phyloP scores from a whole-genome alignment of 202 grass and related monocot genomes.

The Elaeis oleifera region DNA sequence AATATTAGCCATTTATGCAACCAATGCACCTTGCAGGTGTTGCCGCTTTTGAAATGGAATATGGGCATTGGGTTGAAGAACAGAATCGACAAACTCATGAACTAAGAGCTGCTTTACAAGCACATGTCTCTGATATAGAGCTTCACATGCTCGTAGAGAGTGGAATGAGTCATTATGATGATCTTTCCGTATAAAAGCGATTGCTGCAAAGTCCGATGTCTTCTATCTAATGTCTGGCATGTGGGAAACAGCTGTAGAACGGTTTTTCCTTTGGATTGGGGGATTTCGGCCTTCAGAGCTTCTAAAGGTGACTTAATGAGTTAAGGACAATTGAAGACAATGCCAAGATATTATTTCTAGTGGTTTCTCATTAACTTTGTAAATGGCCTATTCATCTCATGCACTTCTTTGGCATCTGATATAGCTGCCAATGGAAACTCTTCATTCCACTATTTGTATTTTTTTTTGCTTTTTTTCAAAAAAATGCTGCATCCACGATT shows the following conservation, averaged over 20 bases:
- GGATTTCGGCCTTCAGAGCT: slow-evolving; percentile 95
- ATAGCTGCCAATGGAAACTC: too few relatives aligned
- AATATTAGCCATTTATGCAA: too few relatives aligned
- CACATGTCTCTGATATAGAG: slow-evolving; percentile 58
- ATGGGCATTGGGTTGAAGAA: slow-evolving; percentile 72
- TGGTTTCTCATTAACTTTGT: too few relatives aligned
- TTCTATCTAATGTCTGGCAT: slow-evolving; percentile 83
- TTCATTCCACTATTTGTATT: too few relatives aligned
- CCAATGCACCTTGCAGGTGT: slow-evolving; percentile 28
- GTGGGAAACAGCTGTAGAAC: slow-evolving; percentile 72
- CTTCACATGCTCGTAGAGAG: slow-evolving; percentile 56
- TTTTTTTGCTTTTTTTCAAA: too few relatives aligned
- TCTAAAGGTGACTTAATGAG: slow-evolving; percentile 51
- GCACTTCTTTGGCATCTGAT: too few relatives aligned
- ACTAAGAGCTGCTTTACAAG: slow-evolving; percentile 49
- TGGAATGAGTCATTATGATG: slow-evolving; percentile 51
- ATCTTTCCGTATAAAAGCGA: slow-evolving; percentile 59
- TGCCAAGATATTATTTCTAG: too few relatives aligned
- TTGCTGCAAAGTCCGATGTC: slow-evolving; percentile 58
- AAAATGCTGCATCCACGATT: too few relatives aligned
- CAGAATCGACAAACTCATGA: slow-evolving; percentile 53
- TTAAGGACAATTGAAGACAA: not conserved
- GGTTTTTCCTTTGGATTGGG: slow-evolving; percentile 97
- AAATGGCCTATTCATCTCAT: too few relatives aligned
- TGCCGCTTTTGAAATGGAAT: slow-evolving; percentile 66